Base-by-base conservation (phyloP, 164 flowering plant species). In the Protea cynaroides region DNA sequence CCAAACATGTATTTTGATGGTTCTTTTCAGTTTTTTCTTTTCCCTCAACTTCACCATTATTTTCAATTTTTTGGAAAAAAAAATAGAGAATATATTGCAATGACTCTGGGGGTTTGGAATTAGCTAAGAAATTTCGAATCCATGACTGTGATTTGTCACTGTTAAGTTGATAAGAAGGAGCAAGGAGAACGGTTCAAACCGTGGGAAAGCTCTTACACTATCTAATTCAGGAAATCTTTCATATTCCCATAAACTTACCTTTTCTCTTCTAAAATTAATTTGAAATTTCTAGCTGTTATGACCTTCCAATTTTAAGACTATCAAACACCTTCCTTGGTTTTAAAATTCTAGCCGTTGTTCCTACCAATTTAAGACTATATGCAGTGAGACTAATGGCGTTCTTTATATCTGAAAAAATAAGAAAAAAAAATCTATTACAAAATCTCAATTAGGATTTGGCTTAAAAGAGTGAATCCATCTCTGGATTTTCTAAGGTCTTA, bases 1-100 rank as follows among this genome's bases (percentile, higher is more conserved):
- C 83, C 38, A 90, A 88, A 66, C 86, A 87, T 96, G 98, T 93
- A 82, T 21, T 0, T 19, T 60, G 15, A 46, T 2, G n/a, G 17
- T 46, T 46, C 13, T 46, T 5, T 2, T 46, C 14, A 9, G 10
- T 10, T 46, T 9, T 46, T 4, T 46, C 14, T 46, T 46, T 10
- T 46, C 14, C 13, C 50, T 37, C 4, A 37, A 37, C 40, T 37
- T 37, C 40, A 37, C 4, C n/a, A n/a, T n/a, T n/a, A n/a, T n/a
- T n/a, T n/a, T n/a, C n/a, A n/a, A n/a, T n/a, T n/a, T n/a, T n/a
- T n/a, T n/a, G n/a, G n/a, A n/a, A n/a, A n/a, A n/a, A n/a, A n/a
- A n/a, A n/a, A n/a, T n/a, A n/a, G n/a, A n/a, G n/a, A n/a, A n/a
- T n/a, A n/a, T n/a, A n/a, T n/a, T n/a, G n/a, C n/a, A n/a, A n/a